Evolutionary conservation across 371 early-diverging fungal genomes (phyloP), one percentile per base, ranked within the genome.

Genomic region (Batrachochytrium dendrobatidis): DNA sequence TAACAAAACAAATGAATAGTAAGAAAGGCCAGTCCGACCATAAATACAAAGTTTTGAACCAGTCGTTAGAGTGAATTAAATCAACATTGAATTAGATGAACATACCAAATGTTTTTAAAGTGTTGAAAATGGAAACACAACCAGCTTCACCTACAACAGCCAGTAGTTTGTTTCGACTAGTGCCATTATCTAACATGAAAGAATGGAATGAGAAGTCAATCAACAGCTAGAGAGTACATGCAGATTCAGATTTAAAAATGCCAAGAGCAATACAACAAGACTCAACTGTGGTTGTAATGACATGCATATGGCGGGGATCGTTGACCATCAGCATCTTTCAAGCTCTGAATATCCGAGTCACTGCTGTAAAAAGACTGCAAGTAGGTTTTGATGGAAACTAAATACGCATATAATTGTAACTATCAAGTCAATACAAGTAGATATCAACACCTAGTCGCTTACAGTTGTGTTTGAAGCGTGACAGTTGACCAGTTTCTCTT

Each of bases 111-210:
- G 39, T 15, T n/a, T 5, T 26, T 20, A 7, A 5, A 3, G 46
- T 45, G 5, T 45, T 5, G 46, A 5, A 12, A 26, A 45, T 45
- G 6, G 5, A 45, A 3, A 45, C 46, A 5, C 7, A 45, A 3
- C 46, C 46, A 26, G 5, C 12, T 26, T 45, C 46, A 26, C 3
- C 5, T 5, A 45, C 46, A 12, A 12, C 46, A 5, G 46, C 46
- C 46, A 45, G 46, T 26, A 45, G 46, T 26, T 39, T 45, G 46
- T n/a, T n/a, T n/a, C n/a, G n/a, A n/a, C n/a, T n/a, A n/a, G n/a
- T n/a, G n/a, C n/a, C n/a, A n/a, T 26, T 12, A 26, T 12, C 12
- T 20, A 45, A 12, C 7, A 12, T 26, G 5, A 24, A 5, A 24
- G 46, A 5, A 45, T 5, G 39, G 6, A 45, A 20, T 7, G 46